Evolutionary conservation across 139 green algal species (phyloP).

Genomic region (Monoraphidium neglectum): DNA sequence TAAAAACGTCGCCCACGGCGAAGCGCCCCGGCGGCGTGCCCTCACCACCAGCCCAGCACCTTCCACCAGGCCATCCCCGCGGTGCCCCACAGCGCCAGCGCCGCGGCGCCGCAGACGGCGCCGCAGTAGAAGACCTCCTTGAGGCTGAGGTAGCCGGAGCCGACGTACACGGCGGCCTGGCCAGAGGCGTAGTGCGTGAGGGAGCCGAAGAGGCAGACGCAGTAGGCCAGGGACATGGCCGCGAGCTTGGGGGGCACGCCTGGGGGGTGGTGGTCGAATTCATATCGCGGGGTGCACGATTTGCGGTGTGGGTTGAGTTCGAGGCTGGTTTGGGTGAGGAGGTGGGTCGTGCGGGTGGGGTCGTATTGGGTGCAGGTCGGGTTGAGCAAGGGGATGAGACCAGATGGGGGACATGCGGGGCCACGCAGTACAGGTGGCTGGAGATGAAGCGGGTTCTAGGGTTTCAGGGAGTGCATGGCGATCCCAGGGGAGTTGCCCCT

Average conservation of each 20-base stretch:
- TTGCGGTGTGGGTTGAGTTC: no score
- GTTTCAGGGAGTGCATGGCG: no score
- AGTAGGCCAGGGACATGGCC: slow-evolving; percentile 88
- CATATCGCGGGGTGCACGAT: no score
- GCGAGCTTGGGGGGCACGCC: slow-evolving; percentile 87
- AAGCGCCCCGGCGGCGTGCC: no score
- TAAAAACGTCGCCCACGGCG: no score
- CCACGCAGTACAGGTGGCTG: no score
- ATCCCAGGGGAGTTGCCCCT: no score
- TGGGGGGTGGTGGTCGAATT: slow-evolving; percentile 16
- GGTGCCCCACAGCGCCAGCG: slow-evolving; percentile 62
- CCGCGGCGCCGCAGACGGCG: slow-evolving; percentile 47
- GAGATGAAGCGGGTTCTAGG: no score
- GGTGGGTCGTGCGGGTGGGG: background rate
- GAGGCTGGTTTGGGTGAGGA: no score
- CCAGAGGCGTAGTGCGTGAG: slow-evolving; percentile 97
- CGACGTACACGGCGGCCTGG: slow-evolving; percentile 92
- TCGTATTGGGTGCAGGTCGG: background rate
- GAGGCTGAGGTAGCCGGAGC: slow-evolving; percentile 83
- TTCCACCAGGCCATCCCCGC: slow-evolving; percentile 90
- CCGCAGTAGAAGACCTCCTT: slow-evolving; percentile 82
- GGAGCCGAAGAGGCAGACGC: slow-evolving; percentile 95
- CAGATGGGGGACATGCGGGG: no score
- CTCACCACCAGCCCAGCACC: slow-evolving; percentile 79
- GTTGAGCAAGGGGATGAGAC: no score